These are phyloP conservation scores for Dorcoceras hygrometricum DNA, from an alignment of 257 asterid genomes.

Conservation along the genomic window DNA sequence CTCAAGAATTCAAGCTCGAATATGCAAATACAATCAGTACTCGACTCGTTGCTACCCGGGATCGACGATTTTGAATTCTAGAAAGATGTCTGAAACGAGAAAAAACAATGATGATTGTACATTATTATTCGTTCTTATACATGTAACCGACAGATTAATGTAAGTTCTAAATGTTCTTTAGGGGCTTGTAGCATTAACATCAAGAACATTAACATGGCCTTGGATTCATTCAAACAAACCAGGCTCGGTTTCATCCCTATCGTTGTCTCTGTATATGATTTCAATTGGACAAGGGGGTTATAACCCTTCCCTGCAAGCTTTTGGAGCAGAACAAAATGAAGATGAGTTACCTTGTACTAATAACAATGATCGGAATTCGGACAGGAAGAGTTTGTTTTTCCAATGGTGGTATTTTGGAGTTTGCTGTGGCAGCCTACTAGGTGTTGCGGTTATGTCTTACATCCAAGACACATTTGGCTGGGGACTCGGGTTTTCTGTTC, in stretches of 20 bases:
- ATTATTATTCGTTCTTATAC: not conserved
- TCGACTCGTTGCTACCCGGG: too few relatives aligned
- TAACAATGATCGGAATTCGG: conserved; percentile 27
- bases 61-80: not conserved
- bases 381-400: conserved; percentile 61
- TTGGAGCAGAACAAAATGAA: conserved; percentile 75
- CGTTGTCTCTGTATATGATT: conserved; percentile 63
- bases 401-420: conserved; percentile 95
- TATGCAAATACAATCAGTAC: too few relatives aligned
- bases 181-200: conserved; percentile 84
- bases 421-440: conserved; percentile 83
- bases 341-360: conserved; percentile 40
- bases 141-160: not conserved
- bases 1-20: too few relatives aligned
- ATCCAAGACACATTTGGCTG: conserved; percentile 84
- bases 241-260: conserved; percentile 44
- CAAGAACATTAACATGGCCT: conserved; percentile 58
- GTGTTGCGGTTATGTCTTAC: conserved; percentile 73
- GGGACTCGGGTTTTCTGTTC: conserved; percentile 92
- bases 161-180: conserved; percentile 19
- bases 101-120: not conserved
- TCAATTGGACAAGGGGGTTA: conserved; percentile 83
- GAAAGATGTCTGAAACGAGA: too few relatives aligned
- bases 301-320: conserved; percentile 91
- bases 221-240: conserved; percentile 36